Evolutionary conservation across 495 filamentous ascomycete species (phyloP).

Genomic region (Cenococcum geophilum): DNA sequence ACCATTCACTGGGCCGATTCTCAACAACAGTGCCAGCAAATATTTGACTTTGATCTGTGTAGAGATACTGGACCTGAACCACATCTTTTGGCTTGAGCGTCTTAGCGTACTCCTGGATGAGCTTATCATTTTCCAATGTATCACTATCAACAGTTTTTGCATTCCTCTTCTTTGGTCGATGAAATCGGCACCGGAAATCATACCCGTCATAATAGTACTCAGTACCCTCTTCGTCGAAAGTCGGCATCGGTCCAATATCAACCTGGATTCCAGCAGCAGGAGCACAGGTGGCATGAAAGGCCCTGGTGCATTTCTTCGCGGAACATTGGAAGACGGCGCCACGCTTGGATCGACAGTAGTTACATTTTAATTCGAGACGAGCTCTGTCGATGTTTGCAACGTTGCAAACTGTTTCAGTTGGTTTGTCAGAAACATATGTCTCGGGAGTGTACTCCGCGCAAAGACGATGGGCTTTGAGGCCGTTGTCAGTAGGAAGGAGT

Average conservation of each 20-base stretch:
- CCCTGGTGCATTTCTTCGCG: conserved; percentile 83
- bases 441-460: conserved; percentile 90
- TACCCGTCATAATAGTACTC: conserved; percentile 85
- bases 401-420: conserved; percentile 70
- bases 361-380: conserved; percentile 83
- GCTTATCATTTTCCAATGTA: conserved; percentile 60
- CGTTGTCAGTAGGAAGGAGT: conserved; percentile 80
- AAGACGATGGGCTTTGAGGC: conserved; percentile 77
- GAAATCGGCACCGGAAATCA: conserved; percentile 89
- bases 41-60: conserved; percentile 56
- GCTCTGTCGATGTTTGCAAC: conserved; percentile 77
- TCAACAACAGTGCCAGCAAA: conserved; percentile 86
- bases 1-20: conserved; percentile 71
- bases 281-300: conserved; percentile 94
- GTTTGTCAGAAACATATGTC: conserved; percentile 70
- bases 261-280: conserved; percentile 85
- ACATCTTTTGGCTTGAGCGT: conserved; percentile 67
- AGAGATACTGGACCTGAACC: conserved; percentile 81
- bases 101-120: conserved; percentile 61
- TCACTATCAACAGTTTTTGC: conserved; percentile 62
- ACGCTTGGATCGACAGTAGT: conserved; percentile 87
- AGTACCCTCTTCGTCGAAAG: conserved; percentile 85
- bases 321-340: conserved; percentile 97
- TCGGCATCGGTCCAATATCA: conserved; percentile 73
- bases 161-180: conserved; percentile 82